Evolutionary conservation across 2,329 filamentous ascomycete species (phyloP).

Genomic region (Trichoderma atrobrunneum): DNA sequence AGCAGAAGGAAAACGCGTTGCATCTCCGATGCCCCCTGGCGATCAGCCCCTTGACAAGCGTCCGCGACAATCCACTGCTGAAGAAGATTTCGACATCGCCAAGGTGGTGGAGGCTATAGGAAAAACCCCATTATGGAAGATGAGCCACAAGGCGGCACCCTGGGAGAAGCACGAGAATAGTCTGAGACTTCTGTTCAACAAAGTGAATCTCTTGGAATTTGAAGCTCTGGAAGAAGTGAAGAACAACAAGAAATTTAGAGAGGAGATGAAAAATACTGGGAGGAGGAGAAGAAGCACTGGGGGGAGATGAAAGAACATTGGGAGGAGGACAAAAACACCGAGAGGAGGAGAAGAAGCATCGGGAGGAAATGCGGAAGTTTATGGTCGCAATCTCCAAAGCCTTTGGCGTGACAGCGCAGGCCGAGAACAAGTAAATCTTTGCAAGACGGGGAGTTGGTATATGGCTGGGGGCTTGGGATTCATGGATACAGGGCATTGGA

Average conservation of each 20-base stretch:
- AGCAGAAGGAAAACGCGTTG: background rate
- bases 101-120: background rate
- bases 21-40: background rate
- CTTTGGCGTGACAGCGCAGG: background rate
- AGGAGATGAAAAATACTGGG: background rate
- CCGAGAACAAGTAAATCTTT: background rate
- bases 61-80: background rate
- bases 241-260: background rate
- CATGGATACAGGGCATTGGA: background rate
- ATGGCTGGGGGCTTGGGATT: background rate
- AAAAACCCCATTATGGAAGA: background rate
- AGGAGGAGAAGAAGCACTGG: background rate
- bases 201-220: fast-evolving
- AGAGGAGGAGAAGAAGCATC: no score
- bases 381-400: background rate
- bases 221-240: background rate
- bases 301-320: no score
- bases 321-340: no score
- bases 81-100: background rate
- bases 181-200: background rate
- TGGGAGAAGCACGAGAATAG: background rate
- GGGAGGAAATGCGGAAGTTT: background rate
- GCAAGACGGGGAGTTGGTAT: background rate
- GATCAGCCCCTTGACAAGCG: background rate
- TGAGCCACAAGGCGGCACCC: background rate